A percentile compares a stretch with the other conserved stretches of the same genome.
Evolutionary conservation across 257 asterid genomes (phyloP).

Genomic region (Cruciata laevipes): DNA sequence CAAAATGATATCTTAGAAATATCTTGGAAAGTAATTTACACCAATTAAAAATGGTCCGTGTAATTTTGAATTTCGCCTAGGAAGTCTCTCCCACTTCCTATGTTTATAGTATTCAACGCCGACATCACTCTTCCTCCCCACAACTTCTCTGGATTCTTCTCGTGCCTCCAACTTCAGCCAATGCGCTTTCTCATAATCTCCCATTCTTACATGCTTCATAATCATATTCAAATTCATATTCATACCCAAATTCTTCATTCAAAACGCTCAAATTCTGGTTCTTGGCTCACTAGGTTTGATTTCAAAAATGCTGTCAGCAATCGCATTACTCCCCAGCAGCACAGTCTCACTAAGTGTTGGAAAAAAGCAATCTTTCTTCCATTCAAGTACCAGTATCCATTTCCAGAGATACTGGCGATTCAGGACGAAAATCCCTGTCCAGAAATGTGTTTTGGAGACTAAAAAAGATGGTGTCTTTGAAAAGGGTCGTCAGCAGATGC

Average conservation of each 20-base stretch:
- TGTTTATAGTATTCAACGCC: neutral
- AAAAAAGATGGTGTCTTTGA: constrained; percentile 26
- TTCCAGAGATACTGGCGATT: constrained; percentile 21
- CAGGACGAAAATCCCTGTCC: constrained; percentile 16
- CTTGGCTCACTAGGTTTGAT: neutral
- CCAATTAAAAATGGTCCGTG: neutral
- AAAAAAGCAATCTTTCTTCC: constrained; percentile 14
- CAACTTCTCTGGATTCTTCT: constrained; percentile 17
- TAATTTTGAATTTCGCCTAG: too few relatives aligned
- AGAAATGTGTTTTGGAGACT: constrained; percentile 12
- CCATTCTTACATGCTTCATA: neutral
- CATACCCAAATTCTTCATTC: neutral
- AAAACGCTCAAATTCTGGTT: neutral
- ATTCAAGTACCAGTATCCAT: constrained; percentile 23
- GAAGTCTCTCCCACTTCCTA: constrained; percentile 16
- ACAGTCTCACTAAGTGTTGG: constrained; percentile 17
- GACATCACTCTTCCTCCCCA: neutral
- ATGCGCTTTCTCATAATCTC: neutral
- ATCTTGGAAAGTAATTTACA: too few relatives aligned
- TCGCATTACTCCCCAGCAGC: constrained; percentile 17
- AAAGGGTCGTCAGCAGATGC: constrained; percentile 45
- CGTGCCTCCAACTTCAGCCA: constrained; percentile 4
- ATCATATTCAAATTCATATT: neutral
- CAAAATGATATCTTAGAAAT: too few relatives aligned
- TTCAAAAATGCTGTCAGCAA: constrained; percentile 30